These are phyloP conservation scores for Pythium vanterpoolii DNA, from an alignment of 352 stramenopile species.

Conservation along the genomic window DNA sequence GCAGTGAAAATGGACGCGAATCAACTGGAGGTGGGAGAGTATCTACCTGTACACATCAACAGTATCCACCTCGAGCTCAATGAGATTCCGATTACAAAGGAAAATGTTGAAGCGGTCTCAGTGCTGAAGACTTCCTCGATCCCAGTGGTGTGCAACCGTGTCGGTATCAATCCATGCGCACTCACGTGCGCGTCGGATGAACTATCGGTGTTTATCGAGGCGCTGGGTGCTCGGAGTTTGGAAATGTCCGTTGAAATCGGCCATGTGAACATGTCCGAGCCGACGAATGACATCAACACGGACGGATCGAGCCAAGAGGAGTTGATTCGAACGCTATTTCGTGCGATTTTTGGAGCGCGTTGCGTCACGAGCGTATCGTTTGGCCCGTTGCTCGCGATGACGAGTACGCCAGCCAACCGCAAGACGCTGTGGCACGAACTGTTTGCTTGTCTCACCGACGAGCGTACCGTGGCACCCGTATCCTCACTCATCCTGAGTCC, in stretches of 20 bases:
- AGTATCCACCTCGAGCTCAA: slow-evolving; percentile 12
- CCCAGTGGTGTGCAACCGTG: slow-evolving; percentile 1
- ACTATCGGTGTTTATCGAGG: slow-evolving; percentile 9
- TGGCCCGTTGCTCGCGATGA: slow-evolving; percentile 12
- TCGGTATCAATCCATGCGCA: slow-evolving; percentile 1
- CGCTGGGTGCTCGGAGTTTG: neutral
- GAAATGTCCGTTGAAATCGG: slow-evolving; percentile 16
- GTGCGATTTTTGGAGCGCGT: slow-evolving; percentile 5
- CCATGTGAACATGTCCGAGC: slow-evolving; percentile 3
- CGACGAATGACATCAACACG: neutral
- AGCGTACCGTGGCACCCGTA: neutral
- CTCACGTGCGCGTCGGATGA: slow-evolving; percentile 1
- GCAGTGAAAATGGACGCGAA: neutral
- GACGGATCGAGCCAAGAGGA: neutral
- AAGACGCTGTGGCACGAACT: slow-evolving; percentile 9
- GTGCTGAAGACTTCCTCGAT: neutral
- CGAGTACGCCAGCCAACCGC: neutral
- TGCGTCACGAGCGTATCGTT: slow-evolving; percentile 17
- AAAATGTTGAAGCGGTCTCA: neutral
- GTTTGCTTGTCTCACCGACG: neutral
- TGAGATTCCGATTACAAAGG: slow-evolving; percentile 8
- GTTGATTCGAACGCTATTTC: slow-evolving; percentile 10
- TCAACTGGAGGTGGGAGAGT: neutral
- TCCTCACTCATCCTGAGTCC: slow-evolving; percentile 11
- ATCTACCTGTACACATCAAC: neutral